phyloP scores from a whole-genome alignment of 2,329 filamentous ascomycete species.

The Tympanopsis confertula region DNA sequence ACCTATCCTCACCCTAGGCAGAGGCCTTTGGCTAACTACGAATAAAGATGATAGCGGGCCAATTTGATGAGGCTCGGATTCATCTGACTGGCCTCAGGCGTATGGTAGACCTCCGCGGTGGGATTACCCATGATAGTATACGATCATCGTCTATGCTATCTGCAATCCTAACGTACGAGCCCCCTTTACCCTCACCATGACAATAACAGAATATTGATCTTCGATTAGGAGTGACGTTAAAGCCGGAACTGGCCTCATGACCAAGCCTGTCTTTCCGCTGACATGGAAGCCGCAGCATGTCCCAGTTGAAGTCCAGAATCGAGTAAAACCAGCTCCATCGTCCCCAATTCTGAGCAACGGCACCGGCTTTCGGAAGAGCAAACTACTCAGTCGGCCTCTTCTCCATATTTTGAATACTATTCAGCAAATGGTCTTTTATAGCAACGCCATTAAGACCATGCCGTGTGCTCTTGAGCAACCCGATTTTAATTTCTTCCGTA shows the following conservation, averaged over 20 bases:
- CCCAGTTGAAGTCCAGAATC: not conserved
- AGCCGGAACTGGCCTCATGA: not conserved
- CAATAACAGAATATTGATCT: not conserved
- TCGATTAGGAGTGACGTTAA: not conserved
- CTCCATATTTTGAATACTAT: not conserved
- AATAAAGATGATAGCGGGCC: conserved; percentile 19
- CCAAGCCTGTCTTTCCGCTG: not conserved
- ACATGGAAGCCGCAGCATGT: not conserved
- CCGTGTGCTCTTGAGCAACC: not conserved
- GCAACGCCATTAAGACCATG: not conserved
- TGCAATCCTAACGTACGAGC: not conserved
- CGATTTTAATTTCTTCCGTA: not conserved
- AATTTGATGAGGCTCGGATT: conserved; percentile 20
- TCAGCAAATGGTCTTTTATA: not conserved
- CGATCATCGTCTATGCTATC: not conserved
- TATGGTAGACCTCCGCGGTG: not conserved
- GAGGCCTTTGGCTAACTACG: too few species aligned
- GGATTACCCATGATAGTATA: not conserved
- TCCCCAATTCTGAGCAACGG: not conserved
- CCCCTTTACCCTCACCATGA: not conserved
- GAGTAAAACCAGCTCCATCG: not conserved
- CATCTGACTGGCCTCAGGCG: not conserved
- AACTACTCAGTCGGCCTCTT: not conserved
- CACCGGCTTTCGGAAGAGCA: not conserved
- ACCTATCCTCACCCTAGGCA: not conserved